phyloP scores from a whole-genome alignment of 768 basidiomycete species.

The Chlorophyllum brunneum region DNA sequence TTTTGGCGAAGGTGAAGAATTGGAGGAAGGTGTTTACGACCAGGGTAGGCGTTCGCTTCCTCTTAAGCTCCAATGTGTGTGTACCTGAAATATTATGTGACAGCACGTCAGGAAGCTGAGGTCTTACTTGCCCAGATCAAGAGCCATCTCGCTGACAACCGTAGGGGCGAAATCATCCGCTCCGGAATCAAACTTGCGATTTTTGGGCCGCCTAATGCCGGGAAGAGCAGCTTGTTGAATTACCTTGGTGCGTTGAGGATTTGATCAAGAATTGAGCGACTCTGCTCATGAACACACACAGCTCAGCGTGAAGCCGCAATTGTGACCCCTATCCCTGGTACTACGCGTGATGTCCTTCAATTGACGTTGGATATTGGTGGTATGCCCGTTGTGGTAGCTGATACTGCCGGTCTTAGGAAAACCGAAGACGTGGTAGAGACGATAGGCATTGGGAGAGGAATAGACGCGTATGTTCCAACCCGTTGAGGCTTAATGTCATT shows the following conservation, averaged over 20 bases:
- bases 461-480: conserved; percentile 48
- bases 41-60: conserved; percentile 42
- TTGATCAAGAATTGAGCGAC: not conserved
- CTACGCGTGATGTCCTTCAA: conserved; percentile 84
- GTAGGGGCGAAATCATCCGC: conserved; percentile 79
- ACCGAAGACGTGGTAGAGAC: conserved; percentile 71
- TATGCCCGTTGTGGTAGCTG: conserved; percentile 73
- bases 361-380: conserved; percentile 87
- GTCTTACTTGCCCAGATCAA: conserved; percentile 49
- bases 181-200: conserved; percentile 82
- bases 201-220: conserved; percentile 90
- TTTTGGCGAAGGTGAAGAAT: conserved; percentile 88
- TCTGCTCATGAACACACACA: conserved; percentile 22
- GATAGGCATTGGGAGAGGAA: conserved; percentile 78
- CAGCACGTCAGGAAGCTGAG: conserved; percentile 52
- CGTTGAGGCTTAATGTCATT: too few species aligned
- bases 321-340: conserved; percentile 83
- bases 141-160: conserved; percentile 60
- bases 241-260: conserved; percentile 57
- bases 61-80: not conserved
- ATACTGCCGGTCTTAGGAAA: conserved; percentile 80
- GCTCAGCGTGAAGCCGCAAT: conserved; percentile 88
- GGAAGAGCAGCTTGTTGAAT: conserved; percentile 89
- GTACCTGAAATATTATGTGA: not conserved
- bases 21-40: conserved; percentile 78